phyloP scores from a whole-genome alignment of 2,329 filamentous ascomycete genomes.

The Leptosphaerulina australis region DNA sequence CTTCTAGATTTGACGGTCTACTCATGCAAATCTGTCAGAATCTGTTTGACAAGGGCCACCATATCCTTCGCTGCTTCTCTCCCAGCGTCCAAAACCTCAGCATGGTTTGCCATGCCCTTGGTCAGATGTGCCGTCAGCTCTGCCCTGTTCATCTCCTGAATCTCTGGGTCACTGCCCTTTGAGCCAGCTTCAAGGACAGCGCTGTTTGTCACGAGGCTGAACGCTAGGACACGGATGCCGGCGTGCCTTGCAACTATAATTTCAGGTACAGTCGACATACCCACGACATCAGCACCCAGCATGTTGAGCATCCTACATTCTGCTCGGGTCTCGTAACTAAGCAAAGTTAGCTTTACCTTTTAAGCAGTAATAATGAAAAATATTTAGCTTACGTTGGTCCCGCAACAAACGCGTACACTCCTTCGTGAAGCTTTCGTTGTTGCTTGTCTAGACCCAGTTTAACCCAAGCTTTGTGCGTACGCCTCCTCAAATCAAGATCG shows the following conservation, averaged over 20 bases:
- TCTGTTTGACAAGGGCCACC: constrained; percentile 59
- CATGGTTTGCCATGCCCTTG: constrained; percentile 67
- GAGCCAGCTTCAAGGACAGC: constrained; percentile 65
- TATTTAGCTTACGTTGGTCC: constrained; percentile 61
- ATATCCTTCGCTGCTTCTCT: constrained; percentile 66
- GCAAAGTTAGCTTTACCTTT: constrained; percentile 15
- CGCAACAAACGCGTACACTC: constrained; percentile 68
- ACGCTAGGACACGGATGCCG: constrained; percentile 66
- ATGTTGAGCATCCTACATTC: constrained; percentile 67
- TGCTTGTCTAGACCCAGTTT: constrained; percentile 55
- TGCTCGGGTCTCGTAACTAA: constrained; percentile 67
- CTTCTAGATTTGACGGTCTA: constrained; percentile 13
- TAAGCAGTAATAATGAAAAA: constrained; percentile 5
- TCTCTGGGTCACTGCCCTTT: constrained; percentile 61
- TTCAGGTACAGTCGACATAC: constrained; percentile 73
- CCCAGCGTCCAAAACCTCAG: constrained; percentile 68
- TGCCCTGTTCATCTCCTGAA: constrained; percentile 57
- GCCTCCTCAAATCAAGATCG: constrained; percentile 64
- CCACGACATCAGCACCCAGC: constrained; percentile 70
- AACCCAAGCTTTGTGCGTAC: constrained; percentile 63
- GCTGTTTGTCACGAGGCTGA: constrained; percentile 70
- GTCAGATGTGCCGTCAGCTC: constrained; percentile 63
- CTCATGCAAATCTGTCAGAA: constrained; percentile 50
- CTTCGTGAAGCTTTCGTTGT: constrained; percentile 64
- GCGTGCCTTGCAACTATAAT: constrained; percentile 69